These are phyloP conservation scores for Neostapfia colusana DNA, from an alignment of 176 grass and related monocot genomes.

Conservation along the genomic window DNA sequence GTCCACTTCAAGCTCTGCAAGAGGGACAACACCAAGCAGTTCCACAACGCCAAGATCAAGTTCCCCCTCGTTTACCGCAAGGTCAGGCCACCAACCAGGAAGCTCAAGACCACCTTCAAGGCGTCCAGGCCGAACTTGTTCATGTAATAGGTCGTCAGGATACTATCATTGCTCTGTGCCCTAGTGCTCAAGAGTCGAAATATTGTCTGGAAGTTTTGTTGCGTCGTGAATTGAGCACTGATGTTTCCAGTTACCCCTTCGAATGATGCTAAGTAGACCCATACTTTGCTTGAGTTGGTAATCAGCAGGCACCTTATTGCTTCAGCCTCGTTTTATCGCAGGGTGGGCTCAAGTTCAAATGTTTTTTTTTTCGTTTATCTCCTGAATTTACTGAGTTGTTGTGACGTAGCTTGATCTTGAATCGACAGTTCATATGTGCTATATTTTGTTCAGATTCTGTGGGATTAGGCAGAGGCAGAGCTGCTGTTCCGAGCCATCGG, in stretches of 20 bases:
- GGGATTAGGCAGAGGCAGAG: neutral
- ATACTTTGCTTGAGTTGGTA: neutral
- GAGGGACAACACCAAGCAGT: conserved; percentile 94
- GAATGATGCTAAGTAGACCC: conserved; percentile 17
- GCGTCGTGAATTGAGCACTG: conserved; percentile 7
- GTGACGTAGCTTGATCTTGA: neutral
- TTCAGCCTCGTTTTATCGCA: neutral
- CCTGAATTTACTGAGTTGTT: neutral
- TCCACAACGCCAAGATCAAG: conserved; percentile 73
- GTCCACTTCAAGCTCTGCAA: conserved; percentile 89
- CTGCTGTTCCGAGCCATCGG: no score
- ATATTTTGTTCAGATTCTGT: neutral
- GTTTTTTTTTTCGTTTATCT: no score
- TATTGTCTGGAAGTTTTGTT: conserved; percentile 41
- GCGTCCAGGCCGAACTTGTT: conserved; percentile 86
- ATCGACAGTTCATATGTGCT: neutral
- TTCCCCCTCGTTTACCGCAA: conserved; percentile 82
- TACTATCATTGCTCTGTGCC: neutral
- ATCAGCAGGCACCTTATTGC: neutral
- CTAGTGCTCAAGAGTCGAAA: neutral
- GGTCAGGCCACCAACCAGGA: conserved; percentile 75
- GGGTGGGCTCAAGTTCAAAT: neutral
- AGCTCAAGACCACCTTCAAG: conserved; percentile 93
- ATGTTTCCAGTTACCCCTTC: conserved; percentile 11
- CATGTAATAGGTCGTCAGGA: conserved; percentile 42